These are phyloP conservation scores for Coemansia sp. DNA, from an alignment of 192 early-diverging fungal species.

Conservation along the genomic window DNA sequence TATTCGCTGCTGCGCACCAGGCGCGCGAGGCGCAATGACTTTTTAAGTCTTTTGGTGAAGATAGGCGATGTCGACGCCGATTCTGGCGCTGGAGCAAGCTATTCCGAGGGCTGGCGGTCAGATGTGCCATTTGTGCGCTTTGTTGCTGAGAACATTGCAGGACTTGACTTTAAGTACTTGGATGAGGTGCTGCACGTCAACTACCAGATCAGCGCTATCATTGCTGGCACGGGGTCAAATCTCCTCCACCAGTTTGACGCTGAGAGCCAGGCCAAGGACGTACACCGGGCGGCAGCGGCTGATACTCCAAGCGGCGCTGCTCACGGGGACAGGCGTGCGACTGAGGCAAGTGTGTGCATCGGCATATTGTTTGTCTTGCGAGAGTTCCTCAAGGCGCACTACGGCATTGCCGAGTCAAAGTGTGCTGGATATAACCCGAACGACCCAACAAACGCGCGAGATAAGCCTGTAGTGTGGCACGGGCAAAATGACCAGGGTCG, in stretches of 20 bases:
- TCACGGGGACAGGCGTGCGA: slow-evolving; percentile 17
- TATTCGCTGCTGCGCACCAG: slow-evolving; percentile 68
- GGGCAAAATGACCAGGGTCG: slow-evolving; percentile 28
- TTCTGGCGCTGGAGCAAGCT: background rate
- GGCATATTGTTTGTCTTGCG: slow-evolving; percentile 61
- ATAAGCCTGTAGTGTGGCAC: slow-evolving; percentile 58
- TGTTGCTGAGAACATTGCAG: slow-evolving; percentile 78
- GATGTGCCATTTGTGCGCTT: slow-evolving; percentile 67
- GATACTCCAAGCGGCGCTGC: background rate
- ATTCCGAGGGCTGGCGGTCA: slow-evolving; percentile 17
- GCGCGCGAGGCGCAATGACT: slow-evolving; percentile 67
- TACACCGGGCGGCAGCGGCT: background rate
- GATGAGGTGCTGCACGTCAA: slow-evolving; percentile 81
- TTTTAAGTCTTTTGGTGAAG: slow-evolving; percentile 66
- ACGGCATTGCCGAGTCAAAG: slow-evolving; percentile 54
- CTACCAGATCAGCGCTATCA: slow-evolving; percentile 67
- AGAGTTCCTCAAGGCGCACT: slow-evolving; percentile 60
- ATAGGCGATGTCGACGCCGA: slow-evolving; percentile 67
- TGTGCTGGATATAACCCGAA: slow-evolving; percentile 54
- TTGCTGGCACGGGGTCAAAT: slow-evolving; percentile 69
- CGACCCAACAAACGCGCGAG: slow-evolving; percentile 49
- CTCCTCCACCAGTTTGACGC: slow-evolving; percentile 52
- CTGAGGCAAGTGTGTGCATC: slow-evolving; percentile 60
- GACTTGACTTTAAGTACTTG: slow-evolving; percentile 71
- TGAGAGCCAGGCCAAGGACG: slow-evolving; percentile 14